phyloP scores from a whole-genome alignment of 192 early-diverging fungal genomes.

The Podila minutissima region DNA sequence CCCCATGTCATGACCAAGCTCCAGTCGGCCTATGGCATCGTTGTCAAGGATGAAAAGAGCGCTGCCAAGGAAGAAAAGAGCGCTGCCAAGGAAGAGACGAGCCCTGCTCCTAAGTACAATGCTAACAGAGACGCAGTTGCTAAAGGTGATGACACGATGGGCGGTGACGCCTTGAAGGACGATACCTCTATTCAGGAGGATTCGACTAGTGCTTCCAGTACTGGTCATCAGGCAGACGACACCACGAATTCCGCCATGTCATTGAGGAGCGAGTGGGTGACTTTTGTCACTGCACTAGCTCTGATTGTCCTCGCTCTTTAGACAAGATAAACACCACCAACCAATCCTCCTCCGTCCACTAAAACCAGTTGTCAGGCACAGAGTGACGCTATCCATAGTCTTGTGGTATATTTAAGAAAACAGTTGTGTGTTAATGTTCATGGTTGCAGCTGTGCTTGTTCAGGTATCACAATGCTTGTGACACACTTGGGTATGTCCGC shows the following conservation, averaged over 20 bases:
- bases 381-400: no score
- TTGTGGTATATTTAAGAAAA: no score
- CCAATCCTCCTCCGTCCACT: neutral
- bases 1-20: constrained; percentile 15
- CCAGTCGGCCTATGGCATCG: constrained; percentile 17
- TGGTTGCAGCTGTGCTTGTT: no score
- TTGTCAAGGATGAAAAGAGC: constrained; percentile 2
- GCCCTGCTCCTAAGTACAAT: neutral
- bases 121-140: neutral
- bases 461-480: no score
- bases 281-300: neutral
- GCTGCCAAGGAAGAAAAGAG: constrained; percentile 6
- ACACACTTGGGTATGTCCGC: no score
- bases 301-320: constrained; percentile 9
- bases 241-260: constrained; percentile 8
- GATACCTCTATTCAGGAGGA: constrained; percentile 8
- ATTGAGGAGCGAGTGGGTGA: constrained; percentile 13
- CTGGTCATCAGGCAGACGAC: constrained; percentile 2
- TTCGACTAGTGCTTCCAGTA: neutral
- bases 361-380: neutral
- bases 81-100: neutral
- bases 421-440: no score
- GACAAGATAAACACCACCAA: neutral
- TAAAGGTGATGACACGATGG: neutral
- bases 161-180: neutral